These are phyloP conservation scores for Fusarium foetens DNA, from an alignment of 2,329 filamentous ascomycete genomes.

Conservation along the genomic window DNA sequence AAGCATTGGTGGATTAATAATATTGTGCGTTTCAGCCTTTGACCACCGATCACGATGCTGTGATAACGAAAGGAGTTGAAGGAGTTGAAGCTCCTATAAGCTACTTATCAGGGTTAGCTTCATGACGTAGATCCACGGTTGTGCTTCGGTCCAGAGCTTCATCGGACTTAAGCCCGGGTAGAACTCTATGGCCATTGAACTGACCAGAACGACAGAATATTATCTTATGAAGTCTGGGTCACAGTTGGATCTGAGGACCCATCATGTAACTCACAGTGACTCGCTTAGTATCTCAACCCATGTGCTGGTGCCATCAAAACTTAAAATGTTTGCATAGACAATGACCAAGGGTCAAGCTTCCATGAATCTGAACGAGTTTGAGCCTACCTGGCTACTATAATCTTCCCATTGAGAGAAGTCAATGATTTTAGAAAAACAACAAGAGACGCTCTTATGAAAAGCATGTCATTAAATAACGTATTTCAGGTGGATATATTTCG, in stretches of 20 bases:
- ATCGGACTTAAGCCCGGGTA: neutral
- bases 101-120: slow-evolving; percentile 3
- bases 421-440: neutral
- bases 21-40: neutral
- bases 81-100: neutral
- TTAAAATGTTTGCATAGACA: neutral
- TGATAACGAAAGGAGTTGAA: neutral
- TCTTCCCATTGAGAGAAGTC: neutral
- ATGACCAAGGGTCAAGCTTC: neutral
- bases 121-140: slow-evolving; percentile 24
- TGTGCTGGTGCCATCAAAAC: neutral
- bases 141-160: neutral
- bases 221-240: neutral
- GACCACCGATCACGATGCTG: neutral
- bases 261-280: neutral
- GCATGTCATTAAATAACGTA: neutral
- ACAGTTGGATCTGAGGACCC: neutral
- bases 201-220: neutral
- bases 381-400: neutral
- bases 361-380: neutral
- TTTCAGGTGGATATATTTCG: neutral
- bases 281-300: neutral
- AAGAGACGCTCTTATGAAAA: neutral
- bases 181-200: neutral
- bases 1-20: slow-evolving; percentile 3